Evolutionary conservation across 2,329 filamentous ascomycete species (phyloP).

Genomic region (Aspergillus quadrilineatus): DNA sequence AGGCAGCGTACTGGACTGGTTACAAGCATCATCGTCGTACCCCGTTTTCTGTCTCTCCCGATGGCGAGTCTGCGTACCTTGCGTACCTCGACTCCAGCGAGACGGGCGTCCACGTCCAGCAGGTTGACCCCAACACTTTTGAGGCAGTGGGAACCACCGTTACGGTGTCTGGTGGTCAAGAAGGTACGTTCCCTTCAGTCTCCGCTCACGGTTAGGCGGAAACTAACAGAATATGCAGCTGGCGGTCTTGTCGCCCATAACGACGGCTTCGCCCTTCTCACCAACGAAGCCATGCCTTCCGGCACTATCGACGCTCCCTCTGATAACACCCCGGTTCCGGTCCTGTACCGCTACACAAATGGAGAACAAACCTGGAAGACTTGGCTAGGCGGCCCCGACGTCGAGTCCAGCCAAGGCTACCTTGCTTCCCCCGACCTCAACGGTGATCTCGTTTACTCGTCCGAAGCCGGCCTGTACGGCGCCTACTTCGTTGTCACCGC

Average conservation of each 20-base stretch:
- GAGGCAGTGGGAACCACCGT: constrained; percentile 53
- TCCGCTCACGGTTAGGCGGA: not conserved
- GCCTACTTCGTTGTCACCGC: constrained; percentile 63
- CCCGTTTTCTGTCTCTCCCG: constrained; percentile 61
- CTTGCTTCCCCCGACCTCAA: constrained; percentile 59
- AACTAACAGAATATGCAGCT: constrained; percentile 31
- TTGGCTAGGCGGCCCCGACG: constrained; percentile 57
- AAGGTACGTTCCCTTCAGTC: constrained; percentile 33
- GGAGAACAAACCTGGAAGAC: constrained; percentile 60
- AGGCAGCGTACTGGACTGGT: constrained; percentile 61
- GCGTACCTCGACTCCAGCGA: constrained; percentile 60
- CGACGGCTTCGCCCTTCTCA: constrained; percentile 63
- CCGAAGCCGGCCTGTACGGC: constrained; percentile 56
- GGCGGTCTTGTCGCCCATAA: constrained; percentile 62
- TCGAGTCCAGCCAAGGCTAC: constrained; percentile 49
- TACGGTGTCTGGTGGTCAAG: constrained; percentile 55
- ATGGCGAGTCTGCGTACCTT: constrained; percentile 59
- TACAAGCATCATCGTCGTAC: constrained; percentile 62
- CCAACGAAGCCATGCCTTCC: constrained; percentile 56
- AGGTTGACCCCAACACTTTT: constrained; percentile 57
- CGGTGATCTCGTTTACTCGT: constrained; percentile 62
- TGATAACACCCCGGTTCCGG: constrained; percentile 52
- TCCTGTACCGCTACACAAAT: constrained; percentile 59
- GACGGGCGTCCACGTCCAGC: constrained; percentile 58
- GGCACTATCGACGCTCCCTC: constrained; percentile 51